These are phyloP conservation scores for Oryza longistaminata DNA, from an alignment of 176 grass and related monocot genomes.

Conservation along the genomic window DNA sequence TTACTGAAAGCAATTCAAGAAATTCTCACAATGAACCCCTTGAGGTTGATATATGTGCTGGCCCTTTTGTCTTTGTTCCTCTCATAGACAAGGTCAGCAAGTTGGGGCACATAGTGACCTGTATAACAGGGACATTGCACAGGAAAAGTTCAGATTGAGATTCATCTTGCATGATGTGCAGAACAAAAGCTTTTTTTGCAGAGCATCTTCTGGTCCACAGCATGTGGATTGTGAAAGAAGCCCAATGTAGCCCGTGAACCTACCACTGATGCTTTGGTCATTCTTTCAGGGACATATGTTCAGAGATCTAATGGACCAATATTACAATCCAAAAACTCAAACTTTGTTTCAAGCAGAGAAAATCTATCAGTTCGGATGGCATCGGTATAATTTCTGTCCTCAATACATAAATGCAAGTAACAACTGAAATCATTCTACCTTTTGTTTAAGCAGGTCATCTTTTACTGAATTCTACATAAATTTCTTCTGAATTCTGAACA, in stretches of 20 bases:
- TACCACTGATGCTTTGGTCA: neutral
- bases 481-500: neutral
- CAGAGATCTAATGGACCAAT: neutral
- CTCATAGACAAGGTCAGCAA: conserved; percentile 72
- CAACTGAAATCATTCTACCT: neutral
- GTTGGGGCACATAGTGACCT: conserved; percentile 92
- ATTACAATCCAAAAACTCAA: neutral
- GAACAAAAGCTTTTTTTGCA: neutral
- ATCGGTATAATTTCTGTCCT: neutral
- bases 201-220: conserved; percentile 2
- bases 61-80: conserved; percentile 51
- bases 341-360: neutral
- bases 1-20: neutral
- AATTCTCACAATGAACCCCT: conserved; percentile 80
- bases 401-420: neutral
- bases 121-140: conserved; percentile 21
- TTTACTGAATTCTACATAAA: neutral
- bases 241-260: conserved; percentile 6
- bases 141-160: neutral
- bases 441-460: neutral
- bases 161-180: conserved; percentile 18
- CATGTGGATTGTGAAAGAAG: conserved; percentile 16
- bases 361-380: neutral
- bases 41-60: conserved; percentile 59
- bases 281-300: neutral